Evolutionary conservation across 306 rosid genomes (phyloP), one percentile per base, ranked within the genome.

Genomic region (Carpinus viminea): DNA sequence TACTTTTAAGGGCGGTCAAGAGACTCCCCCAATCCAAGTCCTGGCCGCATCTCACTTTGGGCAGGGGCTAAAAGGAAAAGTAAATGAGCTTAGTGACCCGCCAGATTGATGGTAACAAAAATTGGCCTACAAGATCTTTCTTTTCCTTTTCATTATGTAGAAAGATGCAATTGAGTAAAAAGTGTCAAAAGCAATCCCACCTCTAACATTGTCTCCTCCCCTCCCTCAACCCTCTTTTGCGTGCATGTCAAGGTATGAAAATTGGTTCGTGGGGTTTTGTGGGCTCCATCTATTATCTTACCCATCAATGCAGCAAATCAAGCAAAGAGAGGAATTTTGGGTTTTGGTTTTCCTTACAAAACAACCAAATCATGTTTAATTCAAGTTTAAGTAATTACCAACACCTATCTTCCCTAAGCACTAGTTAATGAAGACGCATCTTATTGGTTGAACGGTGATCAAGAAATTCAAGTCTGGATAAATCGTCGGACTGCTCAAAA

Each of bases 121-220:
- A 13, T 45, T 72, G 78, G 53, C 90, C 90, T 72, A 75, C 90
- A 71, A 72, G 76, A 83, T 83, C 80, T 79, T 24, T 66, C 79
- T 83, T 81, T 78, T 59, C 7, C 79, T 68, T 59, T 75, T 21
- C 77, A 80, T 83, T 43, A 74, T 80, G 87, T 60, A 48, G 62
- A 73, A 74, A 69, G 83, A 70, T 74, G 69, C 72, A 75, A 70
- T 52, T 61, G 70, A 65, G 83, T 81, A 62, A 81, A 81, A 73
- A 50, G 74, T 41, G 70, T 31, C 26, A 38, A 74, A 28, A 60
- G 50, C 65, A 26, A 60, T 24, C n/a, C 54, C 62, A 53, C 38
- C 65, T 1, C 21, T 18, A 10, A 74, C 21, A 21, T 31, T 31
- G 15, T 17, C 53, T 46, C 69, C 36, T 43, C 75, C 43, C 47